phyloP scores from a whole-genome alignment of 768 basidiomycete genomes.

The Suillus plorans region DNA sequence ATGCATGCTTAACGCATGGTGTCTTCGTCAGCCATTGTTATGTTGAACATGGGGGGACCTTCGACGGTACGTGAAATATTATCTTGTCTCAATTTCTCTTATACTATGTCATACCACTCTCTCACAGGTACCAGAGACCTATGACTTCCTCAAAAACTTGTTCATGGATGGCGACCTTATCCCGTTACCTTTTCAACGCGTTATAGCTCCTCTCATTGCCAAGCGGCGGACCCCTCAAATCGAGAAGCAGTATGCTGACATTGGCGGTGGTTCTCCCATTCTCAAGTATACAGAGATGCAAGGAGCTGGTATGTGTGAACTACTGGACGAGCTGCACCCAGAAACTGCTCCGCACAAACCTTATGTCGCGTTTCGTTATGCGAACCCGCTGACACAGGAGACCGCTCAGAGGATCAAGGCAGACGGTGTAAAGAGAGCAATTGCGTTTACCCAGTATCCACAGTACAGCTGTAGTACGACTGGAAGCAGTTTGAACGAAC shows the following conservation, averaged over 20 bases:
- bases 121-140: constrained; percentile 81
- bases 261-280: constrained; percentile 97
- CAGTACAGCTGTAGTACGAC: constrained; percentile 99
- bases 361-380: constrained; percentile 96
- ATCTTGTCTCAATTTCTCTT: constrained; percentile 6
- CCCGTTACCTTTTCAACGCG: constrained; percentile 87
- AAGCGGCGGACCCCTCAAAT: constrained; percentile 87
- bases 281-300: constrained; percentile 85
- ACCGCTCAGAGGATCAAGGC: constrained; percentile 80
- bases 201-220: constrained; percentile 88
- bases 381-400: constrained; percentile 81
- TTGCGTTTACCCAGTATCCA: constrained; percentile 98
- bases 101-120: neutral
- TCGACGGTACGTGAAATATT: constrained; percentile 63
- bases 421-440: constrained; percentile 88
- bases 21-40: constrained; percentile 69
- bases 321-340: constrained; percentile 95
- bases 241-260: constrained; percentile 90
- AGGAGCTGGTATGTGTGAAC: constrained; percentile 83
- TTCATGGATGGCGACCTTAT: constrained; percentile 94
- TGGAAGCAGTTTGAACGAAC: constrained; percentile 94
- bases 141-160: constrained; percentile 88
- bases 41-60: constrained; percentile 99
- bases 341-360: constrained; percentile 92
- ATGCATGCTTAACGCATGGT: constrained; percentile 17